phyloP scores from a whole-genome alignment of 2,329 filamentous ascomycete species.

The Incumbomyces delicatus region DNA sequence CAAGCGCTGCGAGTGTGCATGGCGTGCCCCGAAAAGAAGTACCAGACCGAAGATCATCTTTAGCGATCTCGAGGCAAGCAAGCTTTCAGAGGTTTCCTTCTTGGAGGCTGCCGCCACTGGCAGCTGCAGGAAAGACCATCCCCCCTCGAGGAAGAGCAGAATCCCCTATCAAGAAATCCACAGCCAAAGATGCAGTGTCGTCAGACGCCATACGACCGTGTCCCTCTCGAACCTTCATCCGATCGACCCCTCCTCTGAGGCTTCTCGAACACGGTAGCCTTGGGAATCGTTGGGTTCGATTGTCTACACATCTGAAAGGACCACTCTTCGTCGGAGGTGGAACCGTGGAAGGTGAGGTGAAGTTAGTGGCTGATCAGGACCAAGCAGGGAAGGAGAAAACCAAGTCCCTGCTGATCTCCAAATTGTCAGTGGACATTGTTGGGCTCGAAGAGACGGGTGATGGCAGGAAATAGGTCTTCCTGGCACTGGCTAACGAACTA shows the following conservation, averaged over 20 bases:
- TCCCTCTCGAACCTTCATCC: conserved; percentile 41
- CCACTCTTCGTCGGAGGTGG: conserved; percentile 47
- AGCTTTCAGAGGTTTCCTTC: conserved; percentile 19
- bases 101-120: conserved; percentile 14
- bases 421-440: conserved; percentile 42
- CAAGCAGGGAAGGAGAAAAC: conserved; percentile 29
- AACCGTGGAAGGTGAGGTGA: conserved; percentile 43
- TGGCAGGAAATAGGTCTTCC: conserved; percentile 38
- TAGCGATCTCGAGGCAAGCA: conserved; percentile 10
- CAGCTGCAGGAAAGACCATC: conserved; percentile 26
- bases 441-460: conserved; percentile 43
- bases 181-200: conserved; percentile 33
- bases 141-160: conserved; percentile 35
- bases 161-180: conserved; percentile 40
- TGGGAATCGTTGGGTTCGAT: conserved; percentile 39
- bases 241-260: conserved; percentile 37
- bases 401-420: conserved; percentile 36
- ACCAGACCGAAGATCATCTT: conserved; percentile 18
- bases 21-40: conserved; percentile 17
- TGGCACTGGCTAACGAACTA: conserved; percentile 43
- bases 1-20: conserved; percentile 14
- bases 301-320: conserved; percentile 41
- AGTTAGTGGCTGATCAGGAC: conserved; percentile 37
- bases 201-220: conserved; percentile 33
- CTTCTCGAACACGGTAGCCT: conserved; percentile 41